These are phyloP conservation scores for Aspergillus hiratsukae DNA, from an alignment of 2,329 filamentous ascomycete species.

Conservation along the genomic window DNA sequence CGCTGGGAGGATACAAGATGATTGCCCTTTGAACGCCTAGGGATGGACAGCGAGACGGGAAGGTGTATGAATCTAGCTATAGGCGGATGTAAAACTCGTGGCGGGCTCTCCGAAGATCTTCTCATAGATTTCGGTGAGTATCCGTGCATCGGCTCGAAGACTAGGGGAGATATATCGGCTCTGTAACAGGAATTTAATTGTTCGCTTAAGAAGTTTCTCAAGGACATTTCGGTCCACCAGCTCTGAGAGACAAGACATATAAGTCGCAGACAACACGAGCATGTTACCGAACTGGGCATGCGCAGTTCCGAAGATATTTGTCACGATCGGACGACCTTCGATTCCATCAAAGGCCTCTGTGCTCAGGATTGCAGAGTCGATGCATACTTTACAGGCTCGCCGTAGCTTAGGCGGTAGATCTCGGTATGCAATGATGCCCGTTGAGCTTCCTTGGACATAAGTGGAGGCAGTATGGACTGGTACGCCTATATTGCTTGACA, in stretches of 20 bases:
- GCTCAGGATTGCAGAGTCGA: constrained; percentile 74
- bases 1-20: too few species aligned
- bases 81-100: constrained; percentile 1
- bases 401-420: constrained; percentile 44
- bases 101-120: constrained; percentile 39
- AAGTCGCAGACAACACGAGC: constrained; percentile 77
- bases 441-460: neutral
- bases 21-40: too few species aligned
- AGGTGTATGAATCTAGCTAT: too few species aligned
- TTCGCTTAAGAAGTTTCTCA: constrained; percentile 61
- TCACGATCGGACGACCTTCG: constrained; percentile 68
- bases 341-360: constrained; percentile 73
- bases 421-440: constrained; percentile 9
- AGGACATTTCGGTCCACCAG: constrained; percentile 57
- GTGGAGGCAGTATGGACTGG: constrained; percentile 14
- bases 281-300: constrained; percentile 99
- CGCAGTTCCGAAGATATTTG: constrained; percentile 93
- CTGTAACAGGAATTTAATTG: constrained; percentile 69
- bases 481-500: constrained; percentile 32
- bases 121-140: constrained; percentile 55
- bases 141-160: constrained; percentile 67
- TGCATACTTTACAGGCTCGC: constrained; percentile 56
- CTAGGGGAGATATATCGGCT: constrained; percentile 70
- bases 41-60: too few species aligned
- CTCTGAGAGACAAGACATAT: constrained; percentile 59